phyloP scores from a whole-genome alignment of 345 rosid genomes.

The Erucastrum elatum region DNA sequence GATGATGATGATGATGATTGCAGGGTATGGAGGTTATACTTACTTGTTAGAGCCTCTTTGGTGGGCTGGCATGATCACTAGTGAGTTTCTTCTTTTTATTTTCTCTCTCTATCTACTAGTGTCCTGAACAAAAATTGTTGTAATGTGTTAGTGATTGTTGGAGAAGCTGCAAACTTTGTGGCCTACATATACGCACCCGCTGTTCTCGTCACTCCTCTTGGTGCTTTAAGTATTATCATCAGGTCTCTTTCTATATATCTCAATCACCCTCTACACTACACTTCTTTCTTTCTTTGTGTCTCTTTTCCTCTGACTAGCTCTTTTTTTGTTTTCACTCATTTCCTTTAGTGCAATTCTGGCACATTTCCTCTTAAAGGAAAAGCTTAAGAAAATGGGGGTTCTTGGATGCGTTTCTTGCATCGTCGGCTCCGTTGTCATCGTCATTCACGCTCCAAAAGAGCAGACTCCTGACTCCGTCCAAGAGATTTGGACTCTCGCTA shows the following conservation, averaged over 20 bases:
- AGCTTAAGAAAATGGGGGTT: not conserved
- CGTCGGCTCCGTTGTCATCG: not conserved
- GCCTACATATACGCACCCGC: not conserved
- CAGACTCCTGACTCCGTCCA: not conserved
- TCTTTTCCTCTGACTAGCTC: not conserved
- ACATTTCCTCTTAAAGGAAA: not conserved
- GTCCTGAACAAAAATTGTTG: not conserved
- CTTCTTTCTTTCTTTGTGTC: not conserved
- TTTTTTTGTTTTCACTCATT: not conserved
- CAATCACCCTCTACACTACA: not conserved
- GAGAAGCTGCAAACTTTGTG: not conserved
- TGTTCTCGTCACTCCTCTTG: not conserved
- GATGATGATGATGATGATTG: constrained; percentile 9
- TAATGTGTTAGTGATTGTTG: not conserved
- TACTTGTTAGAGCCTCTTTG: constrained; percentile 92
- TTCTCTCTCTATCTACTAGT: not conserved
- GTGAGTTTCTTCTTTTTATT: constrained; percentile 53
- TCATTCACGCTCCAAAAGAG: not conserved
- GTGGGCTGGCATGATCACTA: constrained; percentile 94
- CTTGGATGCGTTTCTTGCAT: not conserved
- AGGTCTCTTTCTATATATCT: not conserved
- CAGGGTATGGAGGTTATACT: constrained; percentile 89
- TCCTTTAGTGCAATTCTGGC: not conserved
- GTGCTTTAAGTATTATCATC: not conserved
- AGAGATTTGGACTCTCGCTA: not conserved